phyloP scores from a whole-genome alignment of 108 stramenopile genomes.

The Chaetoceros tenuissimus region DNA sequence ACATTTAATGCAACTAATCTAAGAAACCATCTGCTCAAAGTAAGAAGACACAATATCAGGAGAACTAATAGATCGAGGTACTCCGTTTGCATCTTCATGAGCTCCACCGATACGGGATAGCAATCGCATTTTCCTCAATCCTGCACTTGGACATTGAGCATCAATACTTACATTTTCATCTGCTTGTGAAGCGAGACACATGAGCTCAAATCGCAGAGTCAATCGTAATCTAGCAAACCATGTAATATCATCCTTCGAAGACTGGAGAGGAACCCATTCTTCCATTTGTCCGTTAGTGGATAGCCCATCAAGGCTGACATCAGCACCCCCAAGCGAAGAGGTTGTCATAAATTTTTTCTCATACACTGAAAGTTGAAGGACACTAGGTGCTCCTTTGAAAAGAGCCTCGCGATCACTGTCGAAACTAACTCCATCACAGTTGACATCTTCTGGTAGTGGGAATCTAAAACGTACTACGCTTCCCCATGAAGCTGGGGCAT shows the following conservation, averaged over 20 bases:
- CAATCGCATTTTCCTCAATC: constrained; percentile 54
- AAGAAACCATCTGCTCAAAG: not conserved
- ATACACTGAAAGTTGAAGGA: constrained; percentile 74
- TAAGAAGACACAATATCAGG: constrained; percentile 29
- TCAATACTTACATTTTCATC: constrained; percentile 9
- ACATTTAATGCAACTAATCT: not conserved
- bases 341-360: constrained; percentile 89
- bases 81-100: constrained; percentile 42
- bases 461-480: constrained; percentile 76
- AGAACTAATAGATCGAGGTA: constrained; percentile 17
- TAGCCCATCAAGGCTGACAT: constrained; percentile 65
- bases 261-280: constrained; percentile 82
- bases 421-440: constrained; percentile 58
- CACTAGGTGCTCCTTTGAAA: constrained; percentile 79
- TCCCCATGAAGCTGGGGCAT: constrained; percentile 87
- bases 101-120: constrained; percentile 56
- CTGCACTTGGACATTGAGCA: constrained; percentile 54
- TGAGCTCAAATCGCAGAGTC: constrained; percentile 76
- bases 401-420: constrained; percentile 67
- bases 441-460: constrained; percentile 72
- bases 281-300: constrained; percentile 73
- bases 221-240: constrained; percentile 83
- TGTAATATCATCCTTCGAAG: constrained; percentile 60
- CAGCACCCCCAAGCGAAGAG: constrained; percentile 62
- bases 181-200: constrained; percentile 50